Conservation (phyloP, 306 rosid species). For the Rubus parviflorus region DNA sequence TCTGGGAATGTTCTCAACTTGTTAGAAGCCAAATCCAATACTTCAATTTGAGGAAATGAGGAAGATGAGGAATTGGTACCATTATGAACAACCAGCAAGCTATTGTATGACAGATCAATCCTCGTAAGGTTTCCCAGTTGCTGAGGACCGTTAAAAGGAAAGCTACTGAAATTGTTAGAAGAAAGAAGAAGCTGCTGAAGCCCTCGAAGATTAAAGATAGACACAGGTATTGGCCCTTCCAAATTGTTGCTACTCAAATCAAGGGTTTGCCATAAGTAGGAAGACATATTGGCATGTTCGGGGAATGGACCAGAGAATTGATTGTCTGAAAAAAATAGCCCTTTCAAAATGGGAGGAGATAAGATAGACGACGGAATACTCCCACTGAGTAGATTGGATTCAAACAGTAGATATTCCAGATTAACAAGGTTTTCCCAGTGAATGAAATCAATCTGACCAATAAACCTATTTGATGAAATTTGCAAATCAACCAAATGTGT, state of each 20-base stretch:
- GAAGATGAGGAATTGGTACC: not conserved
- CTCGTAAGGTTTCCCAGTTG: not conserved
- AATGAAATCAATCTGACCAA: constrained; percentile 20
- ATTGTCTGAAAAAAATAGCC: not conserved
- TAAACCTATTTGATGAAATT: constrained; percentile 15
- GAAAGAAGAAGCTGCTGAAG: constrained; percentile 11
- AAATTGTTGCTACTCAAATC: constrained; percentile 50
- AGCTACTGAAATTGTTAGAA: constrained; percentile 29
- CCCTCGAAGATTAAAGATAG: constrained; percentile 7
- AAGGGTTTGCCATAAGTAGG: constrained; percentile 13
- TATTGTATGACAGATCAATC: constrained; percentile 30
- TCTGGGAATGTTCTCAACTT: not conserved
- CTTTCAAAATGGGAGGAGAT: constrained; percentile 12
- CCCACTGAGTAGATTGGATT: constrained; percentile 18
- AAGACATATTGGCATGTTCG: not conserved
- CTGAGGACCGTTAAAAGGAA: not conserved
- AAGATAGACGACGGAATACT: constrained; percentile 23
- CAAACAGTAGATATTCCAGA: not conserved
- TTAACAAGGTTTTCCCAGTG: constrained; percentile 19
- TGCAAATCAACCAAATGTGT: constrained; percentile 12
- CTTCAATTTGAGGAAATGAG: constrained; percentile 3
- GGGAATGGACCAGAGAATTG: constrained; percentile 8
- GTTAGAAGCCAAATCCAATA: constrained; percentile 22
- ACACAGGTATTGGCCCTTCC: constrained; percentile 25
- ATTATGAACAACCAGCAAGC: not conserved